Percentiles rank a stretch among this genome's conserved stretches.
Conservation (phyloP, 768 basidiomycete genomes). For the Filobasidium floriforme region DNA sequence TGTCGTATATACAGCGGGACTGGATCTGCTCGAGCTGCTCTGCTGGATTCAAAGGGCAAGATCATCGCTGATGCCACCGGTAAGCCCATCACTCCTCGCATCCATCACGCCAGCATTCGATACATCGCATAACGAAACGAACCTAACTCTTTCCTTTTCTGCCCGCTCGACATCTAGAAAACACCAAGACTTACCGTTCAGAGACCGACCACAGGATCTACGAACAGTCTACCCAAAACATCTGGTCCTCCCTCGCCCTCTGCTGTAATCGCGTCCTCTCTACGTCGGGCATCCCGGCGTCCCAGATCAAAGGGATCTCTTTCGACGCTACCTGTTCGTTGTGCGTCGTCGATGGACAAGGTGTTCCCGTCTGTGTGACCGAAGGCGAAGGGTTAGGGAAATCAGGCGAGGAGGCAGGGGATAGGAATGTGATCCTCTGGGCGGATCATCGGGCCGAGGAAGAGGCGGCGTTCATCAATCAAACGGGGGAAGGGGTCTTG, state of each 20-base stretch:
- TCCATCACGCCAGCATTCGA: not conserved
- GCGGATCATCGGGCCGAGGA: conserved; percentile 90
- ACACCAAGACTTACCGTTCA: conserved; percentile 80
- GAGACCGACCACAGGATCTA: conserved; percentile 80
- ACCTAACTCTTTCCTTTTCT: conserved; percentile 1
- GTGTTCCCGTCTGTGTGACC: conserved; percentile 67
- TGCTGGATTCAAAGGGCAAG: conserved; percentile 62
- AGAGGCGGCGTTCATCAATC: conserved; percentile 85
- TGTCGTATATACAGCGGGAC: conserved; percentile 60
- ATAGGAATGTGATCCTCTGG: conserved; percentile 87
- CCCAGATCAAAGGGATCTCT: conserved; percentile 72
- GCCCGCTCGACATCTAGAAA: conserved; percentile 45
- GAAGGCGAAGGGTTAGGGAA: conserved; percentile 58
- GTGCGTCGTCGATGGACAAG: conserved; percentile 66
- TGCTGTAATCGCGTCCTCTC: conserved; percentile 58
- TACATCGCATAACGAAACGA: not conserved
- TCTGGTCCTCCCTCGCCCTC: conserved; percentile 65
- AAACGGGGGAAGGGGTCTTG: conserved; percentile 70
- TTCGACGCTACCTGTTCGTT: conserved; percentile 97
- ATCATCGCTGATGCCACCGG: conserved; percentile 67
- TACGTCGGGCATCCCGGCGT: conserved; percentile 50
- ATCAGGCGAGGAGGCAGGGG: conserved; percentile 49
- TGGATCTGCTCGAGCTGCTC: conserved; percentile 79
- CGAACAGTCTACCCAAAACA: conserved; percentile 86
- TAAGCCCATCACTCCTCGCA: conserved; percentile 18